Evolutionary conservation across 345 rosid species (phyloP).

Genomic region (Gossypium arboreum): DNA sequence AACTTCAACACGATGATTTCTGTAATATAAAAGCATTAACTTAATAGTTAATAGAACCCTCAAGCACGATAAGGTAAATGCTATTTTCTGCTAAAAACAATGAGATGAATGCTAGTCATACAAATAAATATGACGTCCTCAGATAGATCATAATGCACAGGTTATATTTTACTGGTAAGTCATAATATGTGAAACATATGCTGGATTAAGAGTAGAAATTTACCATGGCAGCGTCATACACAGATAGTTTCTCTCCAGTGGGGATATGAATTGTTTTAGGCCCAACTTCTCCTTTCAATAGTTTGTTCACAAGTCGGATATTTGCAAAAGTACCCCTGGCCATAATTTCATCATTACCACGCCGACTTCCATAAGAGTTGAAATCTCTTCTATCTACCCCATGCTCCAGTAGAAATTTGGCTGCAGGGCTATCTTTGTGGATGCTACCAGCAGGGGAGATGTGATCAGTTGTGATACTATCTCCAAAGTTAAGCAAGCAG

Average conservation of each 20-base stretch:
- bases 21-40: neutral
- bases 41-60: neutral
- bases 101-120: neutral
- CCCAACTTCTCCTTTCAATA: slow-evolving; percentile 82
- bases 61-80: neutral
- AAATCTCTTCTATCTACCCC: slow-evolving; percentile 81
- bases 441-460: slow-evolving; percentile 97
- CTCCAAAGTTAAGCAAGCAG: slow-evolving; percentile 84
- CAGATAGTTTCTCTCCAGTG: slow-evolving; percentile 71
- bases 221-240: slow-evolving; percentile 83
- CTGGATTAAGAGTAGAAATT: slow-evolving; percentile 14
- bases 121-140: neutral
- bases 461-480: slow-evolving; percentile 91
- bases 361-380: slow-evolving; percentile 87
- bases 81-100: neutral
- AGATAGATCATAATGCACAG: neutral
- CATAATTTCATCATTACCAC: slow-evolving; percentile 88
- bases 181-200: neutral
- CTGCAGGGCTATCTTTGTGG: slow-evolving; percentile 94
- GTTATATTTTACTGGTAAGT: neutral
- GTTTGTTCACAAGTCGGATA: slow-evolving; percentile 75
- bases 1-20: slow-evolving; percentile 11
- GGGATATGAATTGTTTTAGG: slow-evolving; percentile 86
- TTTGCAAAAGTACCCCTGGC: slow-evolving; percentile 85
- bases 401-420: slow-evolving; percentile 69